Evolutionary conservation across 495 filamentous ascomycete species (phyloP), one percentile per base, ranked within the genome.

Genomic region (Tricharina praecox): DNA sequence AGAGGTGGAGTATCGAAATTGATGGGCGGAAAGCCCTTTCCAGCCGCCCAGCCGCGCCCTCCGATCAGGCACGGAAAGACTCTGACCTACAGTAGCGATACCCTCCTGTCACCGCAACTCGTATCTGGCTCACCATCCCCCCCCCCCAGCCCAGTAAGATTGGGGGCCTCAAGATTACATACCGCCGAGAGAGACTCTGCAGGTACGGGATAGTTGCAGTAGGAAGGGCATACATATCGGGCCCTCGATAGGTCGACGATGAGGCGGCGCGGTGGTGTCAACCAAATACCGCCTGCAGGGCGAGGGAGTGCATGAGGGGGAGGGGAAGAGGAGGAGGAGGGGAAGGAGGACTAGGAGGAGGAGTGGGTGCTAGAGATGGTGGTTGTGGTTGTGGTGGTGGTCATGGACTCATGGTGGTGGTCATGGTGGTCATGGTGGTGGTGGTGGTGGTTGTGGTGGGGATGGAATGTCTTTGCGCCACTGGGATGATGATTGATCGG

Each of bases 1-100:
- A 25, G 39, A 43, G 21, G 39, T 43, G 10, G 39, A 19, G 18
- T 43, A 5, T 43, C 39, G 39, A 43, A 24, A 43, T 43, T 43
- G 39, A 25, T 16, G 39, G 24, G 20, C 39, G 18, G 18, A 24
- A 37, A 37, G 20, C 10, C 24, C 7, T 25, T 28, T 43, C 34
- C 34, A 37, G 34, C 34, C 34, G 28, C 13, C 36, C 20, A 39
- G 36, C 20, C 36, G 36, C 36, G 36, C 7, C 20, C 16, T n/a
- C n/a, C n/a, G n/a, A 39, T 39, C 36, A 39, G 36, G 36, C 16
- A 39, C 36, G 36, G 8, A 39, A 32, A 32, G 13, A 13, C 7
- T 7, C 28, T 32, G 13, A 32, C n/a, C n/a, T n/a, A n/a, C n/a
- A n/a, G n/a, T n/a, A n/a, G n/a, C n/a, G n/a, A n/a, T n/a, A n/a